Evolutionary conservation across 805 yeast genomes (phyloP).

Genomic region (Metschnikowia corniflorae): DNA sequence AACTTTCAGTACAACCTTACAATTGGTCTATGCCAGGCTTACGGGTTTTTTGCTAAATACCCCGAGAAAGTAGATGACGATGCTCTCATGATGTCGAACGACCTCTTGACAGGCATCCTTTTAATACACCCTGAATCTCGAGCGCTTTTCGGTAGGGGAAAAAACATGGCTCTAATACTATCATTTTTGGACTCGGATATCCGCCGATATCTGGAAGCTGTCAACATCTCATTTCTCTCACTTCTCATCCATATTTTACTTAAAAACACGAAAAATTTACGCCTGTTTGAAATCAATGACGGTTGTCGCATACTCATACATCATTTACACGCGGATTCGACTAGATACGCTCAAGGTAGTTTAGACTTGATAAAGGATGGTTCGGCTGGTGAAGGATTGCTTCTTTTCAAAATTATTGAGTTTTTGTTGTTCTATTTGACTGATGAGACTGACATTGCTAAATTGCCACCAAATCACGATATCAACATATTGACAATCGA

Average conservation of each 20-base stretch:
- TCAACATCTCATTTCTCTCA: slow-evolving; percentile 42
- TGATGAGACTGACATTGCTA: slow-evolving; percentile 48
- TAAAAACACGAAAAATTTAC: slow-evolving; percentile 51
- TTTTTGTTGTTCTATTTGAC: slow-evolving; percentile 65
- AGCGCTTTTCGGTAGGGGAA: slow-evolving; percentile 40
- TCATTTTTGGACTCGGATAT: slow-evolving; percentile 19
- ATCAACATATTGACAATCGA: slow-evolving; percentile 10
- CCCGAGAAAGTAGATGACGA: slow-evolving; percentile 6
- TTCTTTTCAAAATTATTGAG: slow-evolving; percentile 63
- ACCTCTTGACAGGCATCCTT: slow-evolving; percentile 56
- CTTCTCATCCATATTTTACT: slow-evolving; percentile 57
- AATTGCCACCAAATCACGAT: slow-evolving; percentile 6
- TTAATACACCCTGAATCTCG: slow-evolving; percentile 58
- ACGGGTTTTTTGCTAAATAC: slow-evolving; percentile 6
- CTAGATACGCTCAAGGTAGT: background rate
- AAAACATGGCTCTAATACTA: slow-evolving; percentile 38
- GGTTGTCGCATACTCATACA: slow-evolving; percentile 55
- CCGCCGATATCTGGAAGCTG: slow-evolving; percentile 12
- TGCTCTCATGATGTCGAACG: slow-evolving; percentile 22
- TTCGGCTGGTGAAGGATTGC: slow-evolving; percentile 35
- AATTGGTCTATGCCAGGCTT: slow-evolving; percentile 27
- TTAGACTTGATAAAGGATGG: background rate
- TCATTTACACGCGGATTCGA: slow-evolving; percentile 22
- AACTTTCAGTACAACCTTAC: slow-evolving; percentile 50
- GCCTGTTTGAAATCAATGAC: slow-evolving; percentile 53